A percentile compares a stretch with the other conserved stretches of the same genome.
These are phyloP conservation scores for Nothomitra cinnamomea DNA, from an alignment of 2,329 filamentous ascomycete genomes.

Conservation along the genomic window DNA sequence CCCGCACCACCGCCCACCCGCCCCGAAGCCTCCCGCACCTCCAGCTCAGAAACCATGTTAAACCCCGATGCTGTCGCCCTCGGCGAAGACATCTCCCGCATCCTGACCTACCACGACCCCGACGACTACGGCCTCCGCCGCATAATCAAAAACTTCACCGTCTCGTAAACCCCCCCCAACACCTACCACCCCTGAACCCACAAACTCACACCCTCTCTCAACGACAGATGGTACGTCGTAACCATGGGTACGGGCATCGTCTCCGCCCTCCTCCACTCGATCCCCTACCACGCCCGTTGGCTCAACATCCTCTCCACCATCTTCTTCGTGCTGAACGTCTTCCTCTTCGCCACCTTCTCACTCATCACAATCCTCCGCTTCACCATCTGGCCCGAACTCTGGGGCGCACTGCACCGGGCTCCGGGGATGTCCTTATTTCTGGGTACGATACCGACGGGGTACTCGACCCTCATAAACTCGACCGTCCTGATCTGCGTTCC, in stretches of 20 bases:
- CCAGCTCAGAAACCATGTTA: too few relatives aligned
- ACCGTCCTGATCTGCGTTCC: conserved; percentile 41
- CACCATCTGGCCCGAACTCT: conserved; percentile 46
- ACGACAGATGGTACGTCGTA: conserved; percentile 36
- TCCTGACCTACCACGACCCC: too few relatives aligned
- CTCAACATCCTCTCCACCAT: conserved; percentile 40
- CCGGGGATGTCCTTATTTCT: conserved; percentile 52
- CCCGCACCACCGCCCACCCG: too few relatives aligned
- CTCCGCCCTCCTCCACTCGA: conserved; percentile 41
- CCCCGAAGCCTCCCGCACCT: too few relatives aligned
- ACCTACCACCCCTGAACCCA: too few relatives aligned
- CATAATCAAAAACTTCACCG: too few relatives aligned
- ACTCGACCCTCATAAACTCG: conserved; percentile 52
- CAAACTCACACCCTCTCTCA: too few relatives aligned
- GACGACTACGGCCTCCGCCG: too few relatives aligned
- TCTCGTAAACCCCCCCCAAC: too few relatives aligned
- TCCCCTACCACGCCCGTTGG: conserved; percentile 42
- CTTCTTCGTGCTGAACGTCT: conserved; percentile 43
- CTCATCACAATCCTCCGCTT: conserved; percentile 42
- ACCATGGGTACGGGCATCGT: conserved; percentile 55
- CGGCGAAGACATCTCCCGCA: too few relatives aligned
- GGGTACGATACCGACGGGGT: conserved; percentile 50
- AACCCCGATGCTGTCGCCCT: too few relatives aligned
- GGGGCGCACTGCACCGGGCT: conserved; percentile 47
- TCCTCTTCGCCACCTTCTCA: conserved; percentile 38